Evolutionary conservation across 768 basidiomycete species (phyloP).

Genomic region (Fistulinella prunicolor): DNA sequence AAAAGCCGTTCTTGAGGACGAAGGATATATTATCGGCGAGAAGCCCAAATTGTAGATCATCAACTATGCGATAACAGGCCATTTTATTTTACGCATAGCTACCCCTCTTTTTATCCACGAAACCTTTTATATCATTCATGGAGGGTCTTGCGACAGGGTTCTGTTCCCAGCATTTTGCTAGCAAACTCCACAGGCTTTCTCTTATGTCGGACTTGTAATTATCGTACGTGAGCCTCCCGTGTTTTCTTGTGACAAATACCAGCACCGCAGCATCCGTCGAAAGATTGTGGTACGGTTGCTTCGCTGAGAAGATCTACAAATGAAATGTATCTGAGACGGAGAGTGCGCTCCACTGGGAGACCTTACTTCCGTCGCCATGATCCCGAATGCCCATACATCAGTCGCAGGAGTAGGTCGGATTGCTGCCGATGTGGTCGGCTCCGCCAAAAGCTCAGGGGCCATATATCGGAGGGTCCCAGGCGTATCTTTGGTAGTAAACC

Average conservation of each 20-base stretch:
- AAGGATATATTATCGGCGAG: conserved; percentile 34
- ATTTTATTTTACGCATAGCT: conserved; percentile 6
- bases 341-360: neutral
- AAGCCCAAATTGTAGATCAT: conserved; percentile 28
- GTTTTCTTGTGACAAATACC: conserved; percentile 9
- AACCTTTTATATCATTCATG: conserved; percentile 12
- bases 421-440: conserved; percentile 11
- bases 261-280: conserved; percentile 16
- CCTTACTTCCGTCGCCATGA: conserved; percentile 36
- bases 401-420: conserved; percentile 24
- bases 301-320: conserved; percentile 24
- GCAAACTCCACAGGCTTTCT: conserved; percentile 18
- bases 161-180: conserved; percentile 20
- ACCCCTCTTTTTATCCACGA: conserved; percentile 21
- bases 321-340: neutral
- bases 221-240: conserved; percentile 16
- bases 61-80: neutral
- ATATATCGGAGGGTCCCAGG: conserved; percentile 41
- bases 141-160: conserved; percentile 9
- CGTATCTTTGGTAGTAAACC: conserved; percentile 35
- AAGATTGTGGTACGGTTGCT: conserved; percentile 19
- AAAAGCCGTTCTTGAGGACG: conserved; percentile 53
- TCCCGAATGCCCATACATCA: conserved; percentile 39
- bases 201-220: conserved; percentile 18
- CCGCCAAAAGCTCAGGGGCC: conserved; percentile 34